These are phyloP conservation scores for Kappamyces sp. DNA, from an alignment of 192 early-diverging fungal species.

Conservation along the genomic window DNA sequence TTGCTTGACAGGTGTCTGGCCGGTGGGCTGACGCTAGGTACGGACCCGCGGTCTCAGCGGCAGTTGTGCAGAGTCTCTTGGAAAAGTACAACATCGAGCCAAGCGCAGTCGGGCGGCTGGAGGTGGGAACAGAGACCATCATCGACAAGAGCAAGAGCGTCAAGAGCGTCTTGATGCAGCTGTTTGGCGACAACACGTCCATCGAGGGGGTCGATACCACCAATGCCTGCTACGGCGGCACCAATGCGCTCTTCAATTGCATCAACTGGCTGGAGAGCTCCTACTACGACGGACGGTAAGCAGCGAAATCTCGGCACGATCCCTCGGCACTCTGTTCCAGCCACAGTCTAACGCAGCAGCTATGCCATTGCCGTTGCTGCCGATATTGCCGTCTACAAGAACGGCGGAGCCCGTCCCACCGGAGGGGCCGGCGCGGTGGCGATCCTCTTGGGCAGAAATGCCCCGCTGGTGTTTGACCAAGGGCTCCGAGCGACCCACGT, in stretches of 20 bases:
- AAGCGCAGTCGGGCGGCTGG: slow-evolving; percentile 85
- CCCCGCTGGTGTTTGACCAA: slow-evolving; percentile 87
- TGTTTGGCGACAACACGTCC: slow-evolving; percentile 88
- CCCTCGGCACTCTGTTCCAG: no score
- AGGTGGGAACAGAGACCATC: slow-evolving; percentile 98
- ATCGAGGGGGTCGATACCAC: slow-evolving; percentile 97
- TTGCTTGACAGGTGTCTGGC: slow-evolving; percentile 66
- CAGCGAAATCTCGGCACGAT: background rate
- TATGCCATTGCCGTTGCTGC: slow-evolving; percentile 79
- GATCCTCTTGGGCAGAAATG: slow-evolving; percentile 87
- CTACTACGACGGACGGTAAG: slow-evolving; percentile 87
- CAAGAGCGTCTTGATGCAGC: slow-evolving; percentile 93
- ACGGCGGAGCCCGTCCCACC: slow-evolving; percentile 86
- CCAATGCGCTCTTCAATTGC: slow-evolving; percentile 91
- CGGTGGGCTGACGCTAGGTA: background rate
- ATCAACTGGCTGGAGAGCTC: slow-evolving; percentile 96
- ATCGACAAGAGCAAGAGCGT: slow-evolving; percentile 99
- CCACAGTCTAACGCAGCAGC: background rate
- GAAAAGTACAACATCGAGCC: slow-evolving; percentile 87
- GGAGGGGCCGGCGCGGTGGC: slow-evolving; percentile 90
- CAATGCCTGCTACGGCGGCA: slow-evolving; percentile 99
- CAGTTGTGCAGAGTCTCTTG: slow-evolving; percentile 82
- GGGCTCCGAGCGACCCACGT: slow-evolving; percentile 87
- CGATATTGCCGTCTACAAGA: slow-evolving; percentile 95
- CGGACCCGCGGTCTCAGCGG: background rate